phyloP scores from a whole-genome alignment of 305 asterid species.

The Nicotiana rustica region DNA sequence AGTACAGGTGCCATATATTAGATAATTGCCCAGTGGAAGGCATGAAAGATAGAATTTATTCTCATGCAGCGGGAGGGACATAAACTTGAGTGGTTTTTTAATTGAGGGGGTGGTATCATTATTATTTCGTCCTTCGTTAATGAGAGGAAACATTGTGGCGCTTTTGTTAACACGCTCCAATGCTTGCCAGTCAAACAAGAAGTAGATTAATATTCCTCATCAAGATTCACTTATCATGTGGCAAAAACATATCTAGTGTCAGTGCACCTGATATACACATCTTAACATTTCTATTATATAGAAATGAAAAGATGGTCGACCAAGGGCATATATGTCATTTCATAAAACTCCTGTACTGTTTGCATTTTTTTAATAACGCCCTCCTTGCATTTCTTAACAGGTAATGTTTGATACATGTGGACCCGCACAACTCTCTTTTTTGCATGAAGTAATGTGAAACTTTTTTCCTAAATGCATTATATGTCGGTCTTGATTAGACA shows the following conservation, averaged over 20 bases:
- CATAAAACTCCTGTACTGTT: too few species aligned
- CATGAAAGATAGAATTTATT: neutral
- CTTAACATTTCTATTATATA: too few species aligned
- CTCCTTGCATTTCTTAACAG: too few species aligned
- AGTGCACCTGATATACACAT: neutral
- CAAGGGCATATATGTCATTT: too few species aligned
- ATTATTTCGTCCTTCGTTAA: neutral
- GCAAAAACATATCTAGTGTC: conserved; percentile 8
- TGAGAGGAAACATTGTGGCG: neutral
- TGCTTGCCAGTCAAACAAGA: neutral
- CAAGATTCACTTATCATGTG: neutral
- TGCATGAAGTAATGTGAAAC: too few species aligned
- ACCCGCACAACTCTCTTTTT: too few species aligned
- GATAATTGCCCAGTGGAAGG: neutral
- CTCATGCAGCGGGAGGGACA: neutral
- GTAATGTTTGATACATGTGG: too few species aligned
- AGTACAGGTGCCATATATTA: neutral
- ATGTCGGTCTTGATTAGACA: too few species aligned
- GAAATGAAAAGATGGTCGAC: too few species aligned
- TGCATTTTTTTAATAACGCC: too few species aligned
- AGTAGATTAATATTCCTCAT: too few species aligned
- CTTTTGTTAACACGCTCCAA: neutral
- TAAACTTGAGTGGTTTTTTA: neutral
- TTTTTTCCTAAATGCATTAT: too few species aligned
- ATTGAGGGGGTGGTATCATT: neutral